These are phyloP conservation scores for Thecaphora thlaspeos DNA, from an alignment of 1,284 basidiomycete species.

Conservation along the genomic window DNA sequence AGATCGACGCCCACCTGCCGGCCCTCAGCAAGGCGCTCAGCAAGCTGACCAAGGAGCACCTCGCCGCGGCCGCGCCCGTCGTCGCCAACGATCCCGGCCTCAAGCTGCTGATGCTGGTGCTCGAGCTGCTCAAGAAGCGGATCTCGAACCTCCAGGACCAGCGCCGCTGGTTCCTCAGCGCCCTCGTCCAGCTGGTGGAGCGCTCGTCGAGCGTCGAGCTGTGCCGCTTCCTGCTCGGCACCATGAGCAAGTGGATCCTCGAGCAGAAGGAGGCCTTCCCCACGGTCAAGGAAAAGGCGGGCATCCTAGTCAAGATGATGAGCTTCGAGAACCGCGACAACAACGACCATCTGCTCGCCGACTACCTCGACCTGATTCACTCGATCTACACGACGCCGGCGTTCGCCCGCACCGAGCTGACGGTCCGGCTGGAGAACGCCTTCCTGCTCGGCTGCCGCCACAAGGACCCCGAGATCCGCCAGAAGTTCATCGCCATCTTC, in stretches of 20 bases:
- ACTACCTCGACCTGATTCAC: slow-evolving; percentile 86
- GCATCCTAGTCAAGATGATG: slow-evolving; percentile 84
- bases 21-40: slow-evolving; percentile 80
- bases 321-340: slow-evolving; percentile 75
- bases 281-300: slow-evolving; percentile 93
- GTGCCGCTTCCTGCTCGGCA: slow-evolving; percentile 81
- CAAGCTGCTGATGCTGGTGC: slow-evolving; percentile 62
- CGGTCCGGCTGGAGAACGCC: slow-evolving; percentile 85
- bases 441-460: slow-evolving; percentile 91
- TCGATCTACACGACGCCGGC: slow-evolving; percentile 88
- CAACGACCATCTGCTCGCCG: slow-evolving; percentile 72
- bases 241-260: slow-evolving; percentile 84
- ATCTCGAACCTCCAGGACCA: slow-evolving; percentile 64
- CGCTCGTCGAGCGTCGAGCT: slow-evolving; percentile 82
- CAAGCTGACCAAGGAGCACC: slow-evolving; percentile 85
- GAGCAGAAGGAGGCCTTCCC: slow-evolving; percentile 64
- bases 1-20: slow-evolving; percentile 77
- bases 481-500: slow-evolving; percentile 85
- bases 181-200: slow-evolving; percentile 79
- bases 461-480: slow-evolving; percentile 74
- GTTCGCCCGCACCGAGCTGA: slow-evolving; percentile 87
- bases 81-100: slow-evolving; percentile 50
- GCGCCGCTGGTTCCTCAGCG: slow-evolving; percentile 69
- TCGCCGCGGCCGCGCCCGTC: slow-evolving; percentile 61
- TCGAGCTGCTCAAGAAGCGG: slow-evolving; percentile 62